Percentiles rank a stretch among this genome's conserved stretches.
phyloP scores from a whole-genome alignment of 331 rosid species.

The Stylosanthes scabra region DNA sequence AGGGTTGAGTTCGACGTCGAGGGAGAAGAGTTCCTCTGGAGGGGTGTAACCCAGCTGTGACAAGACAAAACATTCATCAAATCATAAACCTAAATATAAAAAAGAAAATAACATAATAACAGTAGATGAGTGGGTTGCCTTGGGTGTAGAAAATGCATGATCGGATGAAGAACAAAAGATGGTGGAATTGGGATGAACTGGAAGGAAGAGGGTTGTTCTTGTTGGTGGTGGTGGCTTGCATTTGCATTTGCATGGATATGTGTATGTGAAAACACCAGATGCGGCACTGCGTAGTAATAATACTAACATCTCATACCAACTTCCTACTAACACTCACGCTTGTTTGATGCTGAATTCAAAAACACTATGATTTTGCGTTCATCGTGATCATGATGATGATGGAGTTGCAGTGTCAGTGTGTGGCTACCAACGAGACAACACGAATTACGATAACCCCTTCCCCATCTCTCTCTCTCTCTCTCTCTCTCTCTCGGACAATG shows the following conservation, averaged over 20 bases:
- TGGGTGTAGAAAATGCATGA: constrained; percentile 57
- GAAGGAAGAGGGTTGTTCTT: constrained; percentile 43
- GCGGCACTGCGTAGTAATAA: constrained; percentile 37
- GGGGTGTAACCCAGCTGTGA: constrained; percentile 71
- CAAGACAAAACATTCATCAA: constrained; percentile 15
- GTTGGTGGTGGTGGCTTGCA: constrained; percentile 20
- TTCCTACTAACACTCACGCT: background rate
- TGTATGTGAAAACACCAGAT: constrained; percentile 42
- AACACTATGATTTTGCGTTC: background rate
- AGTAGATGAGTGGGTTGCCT: constrained; percentile 36
- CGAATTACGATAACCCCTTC: too few relatives aligned
- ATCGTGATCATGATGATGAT: background rate
- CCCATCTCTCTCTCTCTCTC: too few relatives aligned
- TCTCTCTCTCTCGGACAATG: too few relatives aligned
- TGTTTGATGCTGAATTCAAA: too few relatives aligned
- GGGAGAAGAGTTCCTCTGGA: constrained; percentile 70
- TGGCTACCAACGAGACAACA: background rate
- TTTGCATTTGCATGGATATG: constrained; percentile 41
- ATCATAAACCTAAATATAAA: background rate
- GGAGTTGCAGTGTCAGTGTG: background rate
- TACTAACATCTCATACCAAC: constrained; percentile 29
- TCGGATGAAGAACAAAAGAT: constrained; percentile 61
- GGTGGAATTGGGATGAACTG: constrained; percentile 32
- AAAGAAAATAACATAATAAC: background rate
- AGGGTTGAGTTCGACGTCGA: constrained; percentile 66